Base-by-base conservation (phyloP, 225 moss, liverwort and hornwort genomes). In the Physcomitrium patens region DNA sequence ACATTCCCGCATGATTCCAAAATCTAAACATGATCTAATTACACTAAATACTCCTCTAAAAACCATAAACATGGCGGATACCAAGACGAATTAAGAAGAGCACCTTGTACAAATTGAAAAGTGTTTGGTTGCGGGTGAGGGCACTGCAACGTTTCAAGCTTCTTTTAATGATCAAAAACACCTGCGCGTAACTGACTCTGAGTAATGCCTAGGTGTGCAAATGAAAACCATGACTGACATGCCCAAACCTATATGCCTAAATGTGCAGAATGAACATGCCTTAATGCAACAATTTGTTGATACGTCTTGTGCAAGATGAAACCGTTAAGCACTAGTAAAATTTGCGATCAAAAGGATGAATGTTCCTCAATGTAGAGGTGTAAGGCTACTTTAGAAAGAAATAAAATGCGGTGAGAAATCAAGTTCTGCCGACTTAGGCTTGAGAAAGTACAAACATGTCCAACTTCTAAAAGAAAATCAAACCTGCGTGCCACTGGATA, bases 131-230 rank as follows among this genome's bases (percentile, higher is more conserved):
- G 69, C 90, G 81, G 37, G 88, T 90, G 41, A 91, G 83, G 8
- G 89, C 90, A 79, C 91, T 94, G 75, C 94, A 94, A 60, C 94
- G 89, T 67, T 91, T 94, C 83, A 94, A 86, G 70, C 94, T 94
- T 79, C 94, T 86, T 77, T 94, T 94, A 9, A 94, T 91, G 56
- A 91, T 81, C 18, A 90, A 52, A 69, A 94, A 94, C 37, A 90
- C 79, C 93, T 93, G 87, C 75, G 72, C 44, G 63, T 26, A 13
- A 65, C 37, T n/a, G 65, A 27, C 59, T 55, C 22, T 60, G 62
- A 69, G 62, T 20, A 37, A 77, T 7, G 45, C 24, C 22, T 18
- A 12, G 69, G 44, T 23, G 44, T 23, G 22, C 15, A 47, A 27
- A 27, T 47, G 28, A 19, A 31, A 37, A 75, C 48, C 16, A 20